These are phyloP conservation scores for Dalbergia oliveri DNA, from an alignment of 306 rosid genomes.

Conservation along the genomic window DNA sequence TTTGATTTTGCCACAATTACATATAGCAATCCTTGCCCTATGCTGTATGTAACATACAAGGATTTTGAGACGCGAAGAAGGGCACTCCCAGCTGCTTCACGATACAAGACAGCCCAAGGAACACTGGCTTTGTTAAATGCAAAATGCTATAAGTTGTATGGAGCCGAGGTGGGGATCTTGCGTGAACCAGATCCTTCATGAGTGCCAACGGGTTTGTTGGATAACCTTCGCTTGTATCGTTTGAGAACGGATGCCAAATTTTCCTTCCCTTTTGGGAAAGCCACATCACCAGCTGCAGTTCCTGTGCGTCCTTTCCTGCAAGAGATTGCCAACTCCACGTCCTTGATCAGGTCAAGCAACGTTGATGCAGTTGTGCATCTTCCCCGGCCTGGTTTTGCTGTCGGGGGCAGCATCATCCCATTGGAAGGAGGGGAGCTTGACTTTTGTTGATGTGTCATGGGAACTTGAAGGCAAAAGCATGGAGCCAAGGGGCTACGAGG, in stretches of 20 bases:
- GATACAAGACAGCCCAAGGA: constrained; percentile 49
- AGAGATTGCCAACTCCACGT: constrained; percentile 84
- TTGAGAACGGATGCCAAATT: constrained; percentile 93
- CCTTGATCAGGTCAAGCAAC: constrained; percentile 79
- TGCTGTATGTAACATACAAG: constrained; percentile 55
- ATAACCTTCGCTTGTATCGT: constrained; percentile 86
- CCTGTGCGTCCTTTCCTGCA: constrained; percentile 90
- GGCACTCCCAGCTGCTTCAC: constrained; percentile 47
- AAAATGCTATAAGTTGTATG: constrained; percentile 58
- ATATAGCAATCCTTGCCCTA: constrained; percentile 55
- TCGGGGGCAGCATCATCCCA: constrained; percentile 90
- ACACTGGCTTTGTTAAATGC: constrained; percentile 36
- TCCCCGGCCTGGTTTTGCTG: constrained; percentile 79
- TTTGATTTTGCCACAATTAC: constrained; percentile 60
- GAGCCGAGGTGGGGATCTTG: constrained; percentile 58
- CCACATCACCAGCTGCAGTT: constrained; percentile 96
- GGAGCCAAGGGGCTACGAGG: constrained; percentile 76
- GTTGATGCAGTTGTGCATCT: constrained; percentile 75
- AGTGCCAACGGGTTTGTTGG: constrained; percentile 64
- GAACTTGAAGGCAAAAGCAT: constrained; percentile 93
- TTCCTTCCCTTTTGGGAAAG: constrained; percentile 93
- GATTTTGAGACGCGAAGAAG: constrained; percentile 48
- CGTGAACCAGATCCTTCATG: constrained; percentile 60
- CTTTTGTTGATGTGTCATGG: constrained; percentile 65
- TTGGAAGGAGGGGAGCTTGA: constrained; percentile 74